Evolutionary conservation across 1,139 yeast species (phyloP).

Genomic region (Taphrina deformans): DNA sequence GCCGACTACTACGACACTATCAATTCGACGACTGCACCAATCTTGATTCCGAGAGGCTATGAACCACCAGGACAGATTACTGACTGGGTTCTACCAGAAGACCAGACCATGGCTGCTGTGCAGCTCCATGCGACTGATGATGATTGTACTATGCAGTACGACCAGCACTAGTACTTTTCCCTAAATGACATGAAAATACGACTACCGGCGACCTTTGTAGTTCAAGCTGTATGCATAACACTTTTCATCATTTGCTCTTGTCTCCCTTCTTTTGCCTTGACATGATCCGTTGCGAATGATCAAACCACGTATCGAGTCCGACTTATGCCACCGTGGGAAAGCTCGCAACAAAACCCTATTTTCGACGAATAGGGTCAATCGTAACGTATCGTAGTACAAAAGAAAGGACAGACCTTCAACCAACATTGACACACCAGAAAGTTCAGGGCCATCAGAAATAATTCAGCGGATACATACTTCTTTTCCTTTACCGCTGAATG

Average conservation of each 20-base stretch:
- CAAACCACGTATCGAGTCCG: too few relatives aligned
- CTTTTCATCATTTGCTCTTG: background rate
- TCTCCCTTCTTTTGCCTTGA: too few relatives aligned
- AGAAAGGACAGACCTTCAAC: background rate
- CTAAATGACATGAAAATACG: background rate
- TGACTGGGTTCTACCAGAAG: background rate
- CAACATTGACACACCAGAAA: background rate
- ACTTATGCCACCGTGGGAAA: constrained; percentile 8
- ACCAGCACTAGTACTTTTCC: background rate
- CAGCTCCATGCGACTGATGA: background rate
- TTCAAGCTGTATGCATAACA: background rate
- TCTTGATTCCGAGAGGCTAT: background rate
- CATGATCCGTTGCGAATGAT: too few relatives aligned
- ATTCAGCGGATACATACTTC: constrained; percentile 4
- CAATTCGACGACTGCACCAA: background rate
- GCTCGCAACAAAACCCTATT: background rate
- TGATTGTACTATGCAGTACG: background rate
- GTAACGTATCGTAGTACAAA: background rate
- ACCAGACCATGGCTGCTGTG: background rate
- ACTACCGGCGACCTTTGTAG: background rate
- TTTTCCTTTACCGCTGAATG: constrained; percentile 6
- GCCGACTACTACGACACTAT: background rate
- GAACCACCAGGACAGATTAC: background rate
- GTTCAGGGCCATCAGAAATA: constrained; percentile 24
- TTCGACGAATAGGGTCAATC: background rate